These are phyloP conservation scores for Huntiella abstrusa DNA, from an alignment of 2,329 filamentous ascomycete genomes.

Conservation along the genomic window DNA sequence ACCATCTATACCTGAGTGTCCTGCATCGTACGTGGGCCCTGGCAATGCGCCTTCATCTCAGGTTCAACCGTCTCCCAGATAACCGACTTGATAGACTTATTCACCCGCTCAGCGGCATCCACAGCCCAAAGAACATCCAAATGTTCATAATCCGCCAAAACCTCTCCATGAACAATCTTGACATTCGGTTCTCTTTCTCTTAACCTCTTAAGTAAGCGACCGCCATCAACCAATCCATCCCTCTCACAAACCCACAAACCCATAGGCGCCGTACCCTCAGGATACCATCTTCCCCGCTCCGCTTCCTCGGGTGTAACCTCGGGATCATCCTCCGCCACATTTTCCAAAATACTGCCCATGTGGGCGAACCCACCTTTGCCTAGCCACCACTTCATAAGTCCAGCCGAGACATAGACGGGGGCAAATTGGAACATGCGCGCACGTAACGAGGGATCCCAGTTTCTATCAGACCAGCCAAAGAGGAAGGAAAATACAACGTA, in stretches of 20 bases:
- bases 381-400: slow-evolving; percentile 92
- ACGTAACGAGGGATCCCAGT: slow-evolving; percentile 67
- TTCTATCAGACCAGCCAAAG: slow-evolving; percentile 68
- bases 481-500: slow-evolving; percentile 81
- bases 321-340: slow-evolving; percentile 44
- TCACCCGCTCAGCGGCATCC: slow-evolving; percentile 68
- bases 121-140: slow-evolving; percentile 92
- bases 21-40: neutral
- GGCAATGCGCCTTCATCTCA: slow-evolving; percentile 21
- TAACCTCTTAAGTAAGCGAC: slow-evolving; percentile 53
- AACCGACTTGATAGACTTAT: slow-evolving; percentile 59
- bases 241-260: slow-evolving; percentile 75
- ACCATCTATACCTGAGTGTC: neutral
- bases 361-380: slow-evolving; percentile 61
- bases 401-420: slow-evolving; percentile 74
- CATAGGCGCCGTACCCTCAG: slow-evolving; percentile 58
- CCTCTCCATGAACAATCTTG: slow-evolving; percentile 58
- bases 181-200: slow-evolving; percentile 69
- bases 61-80: slow-evolving; percentile 54
- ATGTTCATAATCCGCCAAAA: slow-evolving; percentile 81
- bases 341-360: slow-evolving; percentile 75
- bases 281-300: slow-evolving; percentile 48
- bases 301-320: slow-evolving; percentile 13
- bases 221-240: slow-evolving; percentile 71
- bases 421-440: slow-evolving; percentile 82